Evolutionary conservation across 129 eudicot species (phyloP).

Genomic region (Mikania micrantha): DNA sequence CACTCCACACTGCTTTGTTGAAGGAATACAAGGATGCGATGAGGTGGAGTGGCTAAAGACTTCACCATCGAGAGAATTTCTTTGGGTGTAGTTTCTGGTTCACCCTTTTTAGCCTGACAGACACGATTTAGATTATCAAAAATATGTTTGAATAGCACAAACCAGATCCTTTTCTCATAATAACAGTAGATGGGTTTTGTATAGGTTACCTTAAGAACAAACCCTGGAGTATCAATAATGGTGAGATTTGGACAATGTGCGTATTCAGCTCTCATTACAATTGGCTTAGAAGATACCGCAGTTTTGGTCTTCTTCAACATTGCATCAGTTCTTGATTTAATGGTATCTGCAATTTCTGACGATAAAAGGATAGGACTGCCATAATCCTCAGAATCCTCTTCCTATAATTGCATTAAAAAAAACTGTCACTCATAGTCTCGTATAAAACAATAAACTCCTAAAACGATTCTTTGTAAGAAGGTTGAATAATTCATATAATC

Average conservation of each 20-base stretch:
- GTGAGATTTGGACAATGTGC: conserved; percentile 98
- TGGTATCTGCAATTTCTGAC: conserved; percentile 70
- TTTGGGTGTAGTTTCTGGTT: conserved; percentile 91
- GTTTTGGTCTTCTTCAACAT: conserved; percentile 59
- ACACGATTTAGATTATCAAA: not conserved
- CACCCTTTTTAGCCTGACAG: conserved; percentile 90
- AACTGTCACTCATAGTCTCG: conserved; percentile 1
- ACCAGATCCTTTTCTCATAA: not conserved
- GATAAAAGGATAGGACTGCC: conserved; percentile 62
- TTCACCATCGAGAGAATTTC: conserved; percentile 94
- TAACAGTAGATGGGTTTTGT: not conserved
- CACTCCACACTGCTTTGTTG: conserved; percentile 99
- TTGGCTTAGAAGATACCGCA: conserved; percentile 87
- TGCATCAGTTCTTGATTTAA: conserved; percentile 76
- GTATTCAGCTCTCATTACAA: conserved; percentile 93
- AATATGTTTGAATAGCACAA: not conserved
- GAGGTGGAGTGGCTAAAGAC: conserved; percentile 87
- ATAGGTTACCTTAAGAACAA: conserved; percentile 71
- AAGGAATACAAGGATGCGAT: conserved; percentile 88
- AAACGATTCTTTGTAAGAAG: not conserved
- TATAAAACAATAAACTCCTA: not conserved
- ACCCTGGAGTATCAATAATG: conserved; percentile 93
- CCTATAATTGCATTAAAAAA: conserved; percentile 36
- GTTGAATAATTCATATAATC: too few species aligned
- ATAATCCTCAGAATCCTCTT: conserved; percentile 90